A percentile compares a stretch with the other conserved stretches of the same genome.
Evolutionary conservation across 768 basidiomycete species (phyloP).

Genomic region (Infundibulicybe gibba): DNA sequence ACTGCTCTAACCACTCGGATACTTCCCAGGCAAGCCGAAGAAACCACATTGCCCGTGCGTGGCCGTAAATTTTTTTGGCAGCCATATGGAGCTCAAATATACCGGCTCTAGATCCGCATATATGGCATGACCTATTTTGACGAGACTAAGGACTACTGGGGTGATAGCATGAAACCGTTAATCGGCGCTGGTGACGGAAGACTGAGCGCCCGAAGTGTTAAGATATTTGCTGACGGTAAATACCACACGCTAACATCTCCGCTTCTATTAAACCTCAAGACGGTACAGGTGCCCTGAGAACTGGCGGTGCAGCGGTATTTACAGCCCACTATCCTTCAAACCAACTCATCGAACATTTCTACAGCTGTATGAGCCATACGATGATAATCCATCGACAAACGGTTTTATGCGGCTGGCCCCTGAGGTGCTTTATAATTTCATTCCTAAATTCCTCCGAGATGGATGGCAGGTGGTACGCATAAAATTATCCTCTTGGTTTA

Average conservation of each 20-base stretch:
- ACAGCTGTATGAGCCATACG: slow-evolving; percentile 78
- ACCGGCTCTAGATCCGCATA: slow-evolving; percentile 55
- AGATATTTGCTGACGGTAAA: slow-evolving; percentile 72
- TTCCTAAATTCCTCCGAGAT: slow-evolving; percentile 69
- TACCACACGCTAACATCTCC: slow-evolving; percentile 9
- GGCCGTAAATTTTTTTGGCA: background rate
- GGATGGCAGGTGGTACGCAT: slow-evolving; percentile 87
- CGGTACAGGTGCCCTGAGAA: slow-evolving; percentile 70
- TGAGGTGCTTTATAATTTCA: slow-evolving; percentile 55
- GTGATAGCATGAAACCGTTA: slow-evolving; percentile 55
- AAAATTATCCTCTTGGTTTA: background rate
- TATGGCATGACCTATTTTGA: slow-evolving; percentile 77
- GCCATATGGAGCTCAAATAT: slow-evolving; percentile 4
- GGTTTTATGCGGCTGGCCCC: slow-evolving; percentile 77
- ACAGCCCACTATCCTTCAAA: background rate
- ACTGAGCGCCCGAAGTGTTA: slow-evolving; percentile 71
- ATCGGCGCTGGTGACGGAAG: slow-evolving; percentile 56
- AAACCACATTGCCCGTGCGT: slow-evolving; percentile 58
- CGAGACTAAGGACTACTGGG: slow-evolving; percentile 69
- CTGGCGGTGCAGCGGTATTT: slow-evolving; percentile 82
- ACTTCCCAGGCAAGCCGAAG: slow-evolving; percentile 54
- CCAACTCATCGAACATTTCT: slow-evolving; percentile 3
- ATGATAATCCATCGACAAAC: slow-evolving; percentile 68
- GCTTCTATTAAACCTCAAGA: slow-evolving; percentile 4
- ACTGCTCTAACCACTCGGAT: slow-evolving; percentile 3